phyloP scores from a whole-genome alignment of 768 basidiomycete genomes.

The Leccinum sublutescens region DNA sequence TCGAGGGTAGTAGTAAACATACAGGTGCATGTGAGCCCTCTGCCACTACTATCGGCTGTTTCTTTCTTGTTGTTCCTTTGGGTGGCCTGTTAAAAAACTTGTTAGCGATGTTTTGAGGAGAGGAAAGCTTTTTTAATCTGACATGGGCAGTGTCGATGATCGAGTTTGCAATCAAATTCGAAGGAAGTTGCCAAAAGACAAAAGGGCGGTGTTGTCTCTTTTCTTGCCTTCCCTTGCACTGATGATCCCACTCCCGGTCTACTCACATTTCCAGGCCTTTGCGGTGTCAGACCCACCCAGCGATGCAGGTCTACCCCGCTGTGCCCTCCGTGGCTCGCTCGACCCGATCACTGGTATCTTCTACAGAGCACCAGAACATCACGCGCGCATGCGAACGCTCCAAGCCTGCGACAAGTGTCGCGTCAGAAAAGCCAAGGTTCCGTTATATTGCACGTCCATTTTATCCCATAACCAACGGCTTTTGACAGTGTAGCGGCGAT shows the following conservation, averaged over 20 bases:
- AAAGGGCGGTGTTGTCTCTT: too few species aligned
- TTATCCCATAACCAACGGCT: too few species aligned
- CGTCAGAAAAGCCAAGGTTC: slow-evolving; percentile 69
- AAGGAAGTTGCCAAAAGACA: too few species aligned
- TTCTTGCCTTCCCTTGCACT: neutral
- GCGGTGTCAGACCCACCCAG: slow-evolving; percentile 4
- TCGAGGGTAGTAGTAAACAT: neutral
- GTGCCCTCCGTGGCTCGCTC: slow-evolving; percentile 55
- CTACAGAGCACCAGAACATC: slow-evolving; percentile 58
- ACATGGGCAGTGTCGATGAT: neutral
- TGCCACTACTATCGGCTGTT: neutral
- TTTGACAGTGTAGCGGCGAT: slow-evolving; percentile 63
- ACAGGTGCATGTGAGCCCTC: slow-evolving; percentile 22
- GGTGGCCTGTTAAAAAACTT: slow-evolving; percentile 21
- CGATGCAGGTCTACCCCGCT: slow-evolving; percentile 13
- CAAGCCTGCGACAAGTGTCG: slow-evolving; percentile 79
- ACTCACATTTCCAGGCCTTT: neutral
- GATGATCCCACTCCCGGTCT: neutral
- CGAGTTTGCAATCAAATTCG: neutral
- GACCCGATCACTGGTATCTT: slow-evolving; percentile 67
- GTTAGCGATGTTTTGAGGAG: neutral
- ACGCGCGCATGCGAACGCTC: slow-evolving; percentile 60
- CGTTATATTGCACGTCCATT: slow-evolving; percentile 8
- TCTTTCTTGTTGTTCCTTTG: slow-evolving; percentile 27
- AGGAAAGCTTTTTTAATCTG: neutral